Evolutionary conservation across 1,284 basidiomycete species (phyloP).

Genomic region (Bjerkandera adusta): DNA sequence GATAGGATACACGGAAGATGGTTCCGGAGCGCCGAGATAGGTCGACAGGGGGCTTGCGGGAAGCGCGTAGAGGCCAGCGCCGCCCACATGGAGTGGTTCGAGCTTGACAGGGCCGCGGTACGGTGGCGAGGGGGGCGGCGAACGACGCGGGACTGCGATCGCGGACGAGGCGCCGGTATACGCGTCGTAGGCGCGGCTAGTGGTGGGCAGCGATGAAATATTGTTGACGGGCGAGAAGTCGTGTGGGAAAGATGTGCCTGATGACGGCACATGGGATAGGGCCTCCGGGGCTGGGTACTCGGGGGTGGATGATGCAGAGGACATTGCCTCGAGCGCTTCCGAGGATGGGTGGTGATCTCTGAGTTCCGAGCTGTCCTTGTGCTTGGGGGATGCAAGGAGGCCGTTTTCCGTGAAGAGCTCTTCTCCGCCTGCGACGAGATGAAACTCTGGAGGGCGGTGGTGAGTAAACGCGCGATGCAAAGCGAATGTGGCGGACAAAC

Average conservation of each 20-base stretch:
- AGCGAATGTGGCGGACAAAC: conserved; percentile 33
- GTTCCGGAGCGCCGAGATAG: conserved; percentile 5
- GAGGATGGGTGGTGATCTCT: conserved; percentile 13
- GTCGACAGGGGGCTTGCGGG: conserved; percentile 21
- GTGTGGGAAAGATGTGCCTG: conserved; percentile 1
- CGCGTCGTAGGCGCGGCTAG: conserved; percentile 1
- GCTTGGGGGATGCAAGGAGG: conserved; percentile 32
- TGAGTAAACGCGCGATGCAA: conserved; percentile 16
- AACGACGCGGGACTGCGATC: conserved; percentile 11
- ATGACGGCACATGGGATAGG: conserved; percentile 2
- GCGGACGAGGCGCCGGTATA: conserved; percentile 7
- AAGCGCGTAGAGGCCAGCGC: conserved; percentile 27
- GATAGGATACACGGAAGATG: conserved; percentile 15
- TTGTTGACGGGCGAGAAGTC: conserved; percentile 4
- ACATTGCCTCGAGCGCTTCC: conserved; percentile 20
- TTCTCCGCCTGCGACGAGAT: conserved; percentile 72
- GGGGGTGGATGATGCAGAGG: conserved; percentile 19
- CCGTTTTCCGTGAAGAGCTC: conserved; percentile 58
- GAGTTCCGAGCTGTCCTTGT: conserved; percentile 17
- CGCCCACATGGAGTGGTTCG: conserved; percentile 29
- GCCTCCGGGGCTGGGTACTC: conserved; percentile 7
- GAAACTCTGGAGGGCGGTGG: conserved; percentile 43
- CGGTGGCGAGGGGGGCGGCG: conserved; percentile 17
- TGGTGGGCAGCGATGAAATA: conserved; percentile 1
- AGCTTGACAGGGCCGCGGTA: conserved; percentile 24